These are phyloP conservation scores for Gracilaria gracilis DNA, from an alignment of 23 red algal genomes.

Conservation along the genomic window DNA sequence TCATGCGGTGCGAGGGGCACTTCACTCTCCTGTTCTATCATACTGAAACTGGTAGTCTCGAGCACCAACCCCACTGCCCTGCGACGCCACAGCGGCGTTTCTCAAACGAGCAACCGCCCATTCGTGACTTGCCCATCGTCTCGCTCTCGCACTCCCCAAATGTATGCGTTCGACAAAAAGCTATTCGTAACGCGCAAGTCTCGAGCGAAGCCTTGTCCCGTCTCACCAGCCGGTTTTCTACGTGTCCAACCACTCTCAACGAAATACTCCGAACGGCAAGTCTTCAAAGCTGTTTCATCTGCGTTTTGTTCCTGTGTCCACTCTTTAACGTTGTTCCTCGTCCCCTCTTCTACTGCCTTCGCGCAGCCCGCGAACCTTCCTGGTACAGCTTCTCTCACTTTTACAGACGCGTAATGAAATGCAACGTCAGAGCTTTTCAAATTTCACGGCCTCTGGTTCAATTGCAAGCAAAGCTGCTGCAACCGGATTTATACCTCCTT, in stretches of 20 bases:
- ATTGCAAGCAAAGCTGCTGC: conserved; percentile 19
- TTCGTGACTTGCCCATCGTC: background rate
- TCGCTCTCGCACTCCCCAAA: background rate
- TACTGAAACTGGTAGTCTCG: background rate
- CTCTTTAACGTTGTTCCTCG: no score
- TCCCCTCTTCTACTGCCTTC: no score
- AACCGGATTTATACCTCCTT: conserved; percentile 65
- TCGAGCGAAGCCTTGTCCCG: conserved; percentile 10
- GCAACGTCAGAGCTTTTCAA: background rate
- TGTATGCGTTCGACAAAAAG: background rate
- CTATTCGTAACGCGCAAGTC: conserved; percentile 13
- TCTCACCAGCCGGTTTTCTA: background rate
- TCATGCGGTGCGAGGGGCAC: no score
- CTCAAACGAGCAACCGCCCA: background rate
- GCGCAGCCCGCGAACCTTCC: background rate
- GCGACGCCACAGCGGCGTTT: background rate
- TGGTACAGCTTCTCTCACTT: background rate
- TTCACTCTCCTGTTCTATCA: no score
- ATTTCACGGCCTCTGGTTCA: background rate
- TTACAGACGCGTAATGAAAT: background rate
- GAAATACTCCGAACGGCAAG: background rate
- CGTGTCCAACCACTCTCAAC: background rate
- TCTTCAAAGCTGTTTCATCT: background rate
- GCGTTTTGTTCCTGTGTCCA: background rate
- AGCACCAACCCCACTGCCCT: background rate